Percentiles rank a stretch among this genome's conserved stretches.
phyloP scores from a whole-genome alignment of 2,329 filamentous ascomycete species.

The Colletotrichum lindemuthianum region DNA sequence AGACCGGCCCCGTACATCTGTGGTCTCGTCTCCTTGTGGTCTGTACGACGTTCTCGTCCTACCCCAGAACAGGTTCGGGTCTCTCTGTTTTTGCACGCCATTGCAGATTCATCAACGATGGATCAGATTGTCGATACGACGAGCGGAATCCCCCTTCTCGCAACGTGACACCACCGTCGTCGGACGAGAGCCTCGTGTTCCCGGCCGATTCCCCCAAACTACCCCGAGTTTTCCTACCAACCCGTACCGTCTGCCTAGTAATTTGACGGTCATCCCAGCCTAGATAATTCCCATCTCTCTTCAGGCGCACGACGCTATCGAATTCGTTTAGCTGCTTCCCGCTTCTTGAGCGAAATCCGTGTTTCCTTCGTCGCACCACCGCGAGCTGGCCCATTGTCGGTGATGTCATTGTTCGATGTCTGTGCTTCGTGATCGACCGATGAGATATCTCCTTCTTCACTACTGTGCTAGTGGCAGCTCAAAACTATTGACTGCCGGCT shows the following conservation, averaged over 20 bases:
- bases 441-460: neutral
- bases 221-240: constrained; percentile 7
- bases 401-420: constrained; percentile 28
- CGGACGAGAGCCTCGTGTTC: neutral
- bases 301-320: neutral
- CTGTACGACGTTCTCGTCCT: constrained; percentile 12
- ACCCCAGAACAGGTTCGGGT: constrained; percentile 1
- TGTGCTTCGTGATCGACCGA: constrained; percentile 11
- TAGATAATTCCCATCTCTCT: neutral
- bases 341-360: constrained; percentile 1
- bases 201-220: constrained; percentile 6
- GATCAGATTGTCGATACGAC: neutral
- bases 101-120: neutral
- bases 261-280: constrained; percentile 8
- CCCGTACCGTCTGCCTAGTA: neutral
- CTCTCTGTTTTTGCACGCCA: neutral
- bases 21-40: neutral
- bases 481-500: neutral
- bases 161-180: neutral
- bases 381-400: neutral
- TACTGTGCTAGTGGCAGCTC: neutral
- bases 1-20: neutral
- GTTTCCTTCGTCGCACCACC: constrained; percentile 6
- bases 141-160: neutral
- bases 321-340: neutral